phyloP scores from a whole-genome alignment of 257 asterid genomes.

The Apocynum venetum region DNA sequence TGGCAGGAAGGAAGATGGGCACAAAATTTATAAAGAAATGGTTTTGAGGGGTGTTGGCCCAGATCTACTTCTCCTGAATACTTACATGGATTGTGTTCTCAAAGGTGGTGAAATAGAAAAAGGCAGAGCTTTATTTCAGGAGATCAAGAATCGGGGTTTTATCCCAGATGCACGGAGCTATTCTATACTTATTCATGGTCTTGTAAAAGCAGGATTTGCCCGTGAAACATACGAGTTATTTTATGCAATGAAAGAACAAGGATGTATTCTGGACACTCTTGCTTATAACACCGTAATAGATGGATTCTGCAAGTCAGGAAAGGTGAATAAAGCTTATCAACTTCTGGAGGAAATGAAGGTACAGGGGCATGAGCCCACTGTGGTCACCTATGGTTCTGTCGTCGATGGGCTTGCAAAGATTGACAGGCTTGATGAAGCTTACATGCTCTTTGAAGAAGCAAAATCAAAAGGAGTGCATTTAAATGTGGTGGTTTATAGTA shows the following conservation, averaged over 20 bases:
- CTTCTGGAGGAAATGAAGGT: conserved; percentile 91
- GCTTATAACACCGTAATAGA: conserved; percentile 87
- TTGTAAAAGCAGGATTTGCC: conserved; percentile 83
- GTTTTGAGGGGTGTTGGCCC: conserved; percentile 47
- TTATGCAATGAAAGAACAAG: conserved; percentile 86
- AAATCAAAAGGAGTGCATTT: conserved; percentile 64
- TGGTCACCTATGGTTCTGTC: conserved; percentile 85
- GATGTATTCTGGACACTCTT: conserved; percentile 73
- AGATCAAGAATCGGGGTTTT: conserved; percentile 55
- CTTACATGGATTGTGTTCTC: conserved; percentile 84
- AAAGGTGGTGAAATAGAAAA: conserved; percentile 81
- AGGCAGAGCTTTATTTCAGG: conserved; percentile 77
- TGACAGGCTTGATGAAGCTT: conserved; percentile 94
- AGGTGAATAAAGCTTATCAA: conserved; percentile 95
- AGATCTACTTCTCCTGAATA: conserved; percentile 75
- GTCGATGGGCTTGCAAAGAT: conserved; percentile 97
- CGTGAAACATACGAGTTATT: conserved; percentile 79
- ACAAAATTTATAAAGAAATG: conserved; percentile 90
- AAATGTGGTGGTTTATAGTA: conserved; percentile 72
- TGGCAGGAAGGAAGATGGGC: conserved; percentile 86
- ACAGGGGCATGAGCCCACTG: conserved; percentile 75
- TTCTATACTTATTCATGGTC: conserved; percentile 86
- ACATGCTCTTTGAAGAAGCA: conserved; percentile 99
- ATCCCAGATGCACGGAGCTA: conserved; percentile 82
- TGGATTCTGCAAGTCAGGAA: conserved; percentile 91